Conservation (phyloP, 805 yeast species). For the Barnettozyma populi region DNA sequence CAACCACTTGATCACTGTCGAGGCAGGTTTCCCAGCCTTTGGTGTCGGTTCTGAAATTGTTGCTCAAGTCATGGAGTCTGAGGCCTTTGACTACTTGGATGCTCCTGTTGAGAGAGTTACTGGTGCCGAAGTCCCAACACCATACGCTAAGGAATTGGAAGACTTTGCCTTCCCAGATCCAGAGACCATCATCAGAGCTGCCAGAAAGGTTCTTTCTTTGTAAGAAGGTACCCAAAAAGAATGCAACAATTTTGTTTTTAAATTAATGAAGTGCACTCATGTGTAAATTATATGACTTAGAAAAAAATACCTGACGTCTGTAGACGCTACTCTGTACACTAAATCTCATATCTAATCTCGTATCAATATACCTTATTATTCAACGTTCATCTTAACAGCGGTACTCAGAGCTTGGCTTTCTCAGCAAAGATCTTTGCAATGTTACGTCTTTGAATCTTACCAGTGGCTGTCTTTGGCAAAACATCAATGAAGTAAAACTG, state of each 20-base stretch:
- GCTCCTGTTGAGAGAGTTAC: slow-evolving; percentile 98
- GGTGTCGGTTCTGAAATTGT: slow-evolving; percentile 98
- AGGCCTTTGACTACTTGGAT: slow-evolving; percentile 96
- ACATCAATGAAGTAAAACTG: slow-evolving; percentile 51
- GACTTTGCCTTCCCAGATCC: slow-evolving; percentile 98
- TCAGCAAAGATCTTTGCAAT: slow-evolving; percentile 48
- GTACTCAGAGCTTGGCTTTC: slow-evolving; percentile 26
- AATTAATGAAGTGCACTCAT: neutral
- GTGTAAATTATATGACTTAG: neutral
- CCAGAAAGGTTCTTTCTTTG: slow-evolving; percentile 71
- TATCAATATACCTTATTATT: too few species aligned
- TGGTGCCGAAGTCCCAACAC: slow-evolving; percentile 99
- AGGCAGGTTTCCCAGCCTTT: slow-evolving; percentile 96
- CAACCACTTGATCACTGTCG: slow-evolving; percentile 92
- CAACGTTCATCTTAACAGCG: neutral
- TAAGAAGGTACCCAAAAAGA: slow-evolving; percentile 25
- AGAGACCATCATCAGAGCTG: slow-evolving; percentile 82
- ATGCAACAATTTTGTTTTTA: neutral
- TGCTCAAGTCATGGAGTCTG: slow-evolving; percentile 97
- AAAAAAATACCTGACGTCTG: neutral
- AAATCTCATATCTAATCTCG: neutral
- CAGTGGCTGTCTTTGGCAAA: slow-evolving; percentile 74
- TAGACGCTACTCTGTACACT: too few species aligned
- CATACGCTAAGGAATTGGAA: slow-evolving; percentile 93
- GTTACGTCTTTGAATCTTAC: slow-evolving; percentile 65